A percentile compares a stretch with the other conserved stretches of the same genome.
Evolutionary conservation across 441 rosid genomes (phyloP).

Genomic region (Syzygium syzygioides): DNA sequence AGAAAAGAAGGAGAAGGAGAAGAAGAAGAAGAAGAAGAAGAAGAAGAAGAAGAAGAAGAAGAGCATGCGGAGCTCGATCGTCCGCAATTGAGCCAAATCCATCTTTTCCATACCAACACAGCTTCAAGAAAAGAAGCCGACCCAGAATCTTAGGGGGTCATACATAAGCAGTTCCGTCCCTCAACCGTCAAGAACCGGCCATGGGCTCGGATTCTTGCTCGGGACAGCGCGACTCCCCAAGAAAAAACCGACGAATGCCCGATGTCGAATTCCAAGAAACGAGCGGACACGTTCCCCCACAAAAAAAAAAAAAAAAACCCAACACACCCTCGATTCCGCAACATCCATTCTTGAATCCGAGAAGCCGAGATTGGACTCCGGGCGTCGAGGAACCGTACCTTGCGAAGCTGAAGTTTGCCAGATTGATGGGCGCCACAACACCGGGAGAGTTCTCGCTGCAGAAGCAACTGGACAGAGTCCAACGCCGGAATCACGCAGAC

Average conservation of each 20-base stretch:
- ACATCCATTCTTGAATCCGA: neutral
- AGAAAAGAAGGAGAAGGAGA: neutral
- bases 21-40: no score
- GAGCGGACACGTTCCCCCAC: neutral
- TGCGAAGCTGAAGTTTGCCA: slow-evolving; percentile 7
- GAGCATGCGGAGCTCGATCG: neutral
- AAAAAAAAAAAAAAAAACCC: neutral
- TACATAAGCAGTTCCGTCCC: neutral
- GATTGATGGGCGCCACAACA: neutral
- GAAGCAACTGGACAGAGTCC: neutral
- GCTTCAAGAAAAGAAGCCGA: neutral
- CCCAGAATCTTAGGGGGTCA: neutral
- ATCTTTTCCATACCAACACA: neutral
- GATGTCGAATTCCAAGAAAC: neutral
- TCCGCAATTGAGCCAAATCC: neutral
- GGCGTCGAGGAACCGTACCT: slow-evolving; percentile 5
- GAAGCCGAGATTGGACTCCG: neutral
- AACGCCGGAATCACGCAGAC: neutral
- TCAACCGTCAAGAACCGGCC: neutral
- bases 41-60: neutral
- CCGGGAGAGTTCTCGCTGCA: neutral
- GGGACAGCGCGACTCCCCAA: neutral
- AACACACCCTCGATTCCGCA: neutral
- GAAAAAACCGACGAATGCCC: neutral
- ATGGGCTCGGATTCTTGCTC: neutral